Evolutionary conservation across 1,139 yeast species (phyloP).

Genomic region (Blastobotrys petasosporus): DNA sequence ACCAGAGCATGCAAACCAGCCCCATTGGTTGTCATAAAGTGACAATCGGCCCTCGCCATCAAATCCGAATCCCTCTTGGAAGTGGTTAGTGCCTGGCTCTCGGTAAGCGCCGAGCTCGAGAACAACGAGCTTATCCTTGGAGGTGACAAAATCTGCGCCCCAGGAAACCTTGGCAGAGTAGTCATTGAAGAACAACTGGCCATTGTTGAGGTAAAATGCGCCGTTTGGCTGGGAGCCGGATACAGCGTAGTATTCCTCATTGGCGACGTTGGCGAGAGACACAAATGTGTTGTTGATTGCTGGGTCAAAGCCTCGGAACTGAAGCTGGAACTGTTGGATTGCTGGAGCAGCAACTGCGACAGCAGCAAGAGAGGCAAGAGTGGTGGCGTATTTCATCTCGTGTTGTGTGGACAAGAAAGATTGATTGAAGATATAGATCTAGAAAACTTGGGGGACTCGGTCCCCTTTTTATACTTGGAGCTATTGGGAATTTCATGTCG

Average conservation of each 20-base stretch:
- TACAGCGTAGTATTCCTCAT: neutral
- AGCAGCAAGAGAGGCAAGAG: neutral
- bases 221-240: neutral
- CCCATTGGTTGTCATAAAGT: constrained; percentile 1
- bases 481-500: too few relatives aligned
- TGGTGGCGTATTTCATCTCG: neutral
- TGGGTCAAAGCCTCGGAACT: neutral
- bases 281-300: neutral
- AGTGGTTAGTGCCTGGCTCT: neutral
- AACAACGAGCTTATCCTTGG: too few relatives aligned
- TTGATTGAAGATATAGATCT: too few relatives aligned
- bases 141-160: too few relatives aligned
- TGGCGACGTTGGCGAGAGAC: neutral
- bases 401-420: too few relatives aligned
- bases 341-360: neutral
- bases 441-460: too few relatives aligned
- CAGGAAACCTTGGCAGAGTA: too few relatives aligned
- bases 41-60: constrained; percentile 3
- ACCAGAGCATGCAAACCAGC: constrained; percentile 5
- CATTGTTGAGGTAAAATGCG: neutral
- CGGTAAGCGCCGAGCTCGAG: too few relatives aligned
- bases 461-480: too few relatives aligned
- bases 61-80: neutral
- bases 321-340: neutral
- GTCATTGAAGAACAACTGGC: neutral